Base-by-base conservation (phyloP, 805 yeast species). In the Suhomyces sp. region DNA sequence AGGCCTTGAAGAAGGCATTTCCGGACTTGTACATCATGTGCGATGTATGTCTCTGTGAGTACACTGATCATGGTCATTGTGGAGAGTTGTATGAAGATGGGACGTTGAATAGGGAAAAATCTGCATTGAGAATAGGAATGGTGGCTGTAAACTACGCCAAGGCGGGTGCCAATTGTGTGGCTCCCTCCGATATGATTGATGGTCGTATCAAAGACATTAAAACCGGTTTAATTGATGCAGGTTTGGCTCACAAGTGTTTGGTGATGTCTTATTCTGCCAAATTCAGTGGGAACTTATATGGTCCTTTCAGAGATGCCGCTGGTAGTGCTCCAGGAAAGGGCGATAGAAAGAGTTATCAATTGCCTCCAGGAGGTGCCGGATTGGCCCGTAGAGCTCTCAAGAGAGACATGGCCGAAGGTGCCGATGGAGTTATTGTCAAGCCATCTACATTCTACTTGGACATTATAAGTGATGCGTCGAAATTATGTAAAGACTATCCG, bases 261-360 rank as follows among this genome's bases (percentile, higher is more conserved):
- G 79, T 93, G 23, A 81, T 93, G 86, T 84, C 96, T 4, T 93
- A 93, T 64, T 77, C 95, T 22, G 98, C 98, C 39, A 93, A 93
- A 58, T 93, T 93, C 57, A 72, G 86, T 40, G 97, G 98, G 22
- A 77, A 79, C 44, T 68, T 93, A 31, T 93, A 93, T 58, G 98
- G 98, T 1, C 98, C 98, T 4, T 93, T 93, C 72, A 76, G 98
- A 59, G 98, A 93, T 51, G 97, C 97, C 28, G 98, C 98, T 3
- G 93, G 95, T 23, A 83, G 95, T 34, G 72, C 81, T 4, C 98
- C 98, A 7, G 74, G 86, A 14, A 72, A 77, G 40, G 98, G 98
- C 36, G 97, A 93, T 61, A 78, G 98, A 58, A 85, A 81, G 58
- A 77, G 87, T 45, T 93, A 93, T 62, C 98, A 93, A 66, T 72